Evolutionary conservation across 176 grass and related monocot genomes (phyloP).

Genomic region (Carex littledalei): DNA sequence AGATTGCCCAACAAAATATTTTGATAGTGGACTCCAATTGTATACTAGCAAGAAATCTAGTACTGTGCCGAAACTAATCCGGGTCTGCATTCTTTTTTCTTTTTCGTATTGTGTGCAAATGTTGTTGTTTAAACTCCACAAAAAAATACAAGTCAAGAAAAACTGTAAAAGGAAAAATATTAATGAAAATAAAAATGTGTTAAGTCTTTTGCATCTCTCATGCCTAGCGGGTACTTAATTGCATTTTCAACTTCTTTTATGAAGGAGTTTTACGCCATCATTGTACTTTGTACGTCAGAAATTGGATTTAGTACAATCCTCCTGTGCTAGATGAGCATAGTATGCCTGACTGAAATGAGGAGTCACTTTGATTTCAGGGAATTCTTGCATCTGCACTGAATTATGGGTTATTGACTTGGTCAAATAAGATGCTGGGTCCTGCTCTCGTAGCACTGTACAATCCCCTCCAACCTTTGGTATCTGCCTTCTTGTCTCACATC

Average conservation of each 20-base stretch:
- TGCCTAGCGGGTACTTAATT: neutral
- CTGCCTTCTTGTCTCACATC: conserved; percentile 65
- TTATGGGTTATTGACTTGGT: conserved; percentile 81
- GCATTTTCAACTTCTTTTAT: neutral
- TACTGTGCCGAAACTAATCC: neutral
- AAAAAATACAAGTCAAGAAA: neutral
- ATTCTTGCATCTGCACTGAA: conserved; percentile 76
- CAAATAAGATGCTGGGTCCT: conserved; percentile 89
- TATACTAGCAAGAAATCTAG: neutral
- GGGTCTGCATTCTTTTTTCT: neutral
- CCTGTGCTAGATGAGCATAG: neutral
- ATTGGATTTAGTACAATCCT: neutral
- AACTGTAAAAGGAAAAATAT: neutral
- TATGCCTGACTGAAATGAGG: neutral
- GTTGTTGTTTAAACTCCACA: neutral
- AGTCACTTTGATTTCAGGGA: conserved; percentile 41
- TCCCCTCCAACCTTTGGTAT: conserved; percentile 74
- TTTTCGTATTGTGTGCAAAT: neutral
- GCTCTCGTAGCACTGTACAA: conserved; percentile 80
- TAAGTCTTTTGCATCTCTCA: neutral
- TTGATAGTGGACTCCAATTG: neutral
- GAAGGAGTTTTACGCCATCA: neutral
- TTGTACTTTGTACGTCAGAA: neutral
- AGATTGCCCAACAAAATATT: neutral
- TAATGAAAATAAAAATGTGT: neutral